A percentile compares a stretch with the other conserved stretches of the same genome.
These are phyloP conservation scores for Aspergillus incahuasiensis DNA, from an alignment of 495 filamentous ascomycete genomes.

Conservation along the genomic window DNA sequence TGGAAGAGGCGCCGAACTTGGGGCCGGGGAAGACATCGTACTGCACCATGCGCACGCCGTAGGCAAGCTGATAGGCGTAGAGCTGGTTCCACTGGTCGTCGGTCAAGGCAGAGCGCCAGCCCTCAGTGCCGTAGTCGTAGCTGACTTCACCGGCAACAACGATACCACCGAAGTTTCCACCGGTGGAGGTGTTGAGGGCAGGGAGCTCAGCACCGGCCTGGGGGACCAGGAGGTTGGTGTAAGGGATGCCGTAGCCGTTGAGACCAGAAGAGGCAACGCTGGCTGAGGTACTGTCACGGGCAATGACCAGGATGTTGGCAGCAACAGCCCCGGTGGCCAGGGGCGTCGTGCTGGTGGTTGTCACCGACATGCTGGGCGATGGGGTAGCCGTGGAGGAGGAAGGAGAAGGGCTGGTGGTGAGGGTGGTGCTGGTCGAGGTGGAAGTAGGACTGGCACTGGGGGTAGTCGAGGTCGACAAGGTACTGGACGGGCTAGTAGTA, in stretches of 20 bases:
- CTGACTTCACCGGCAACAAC: conserved; percentile 52
- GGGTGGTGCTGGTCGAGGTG: conserved; percentile 1
- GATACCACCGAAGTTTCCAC: conserved; percentile 56
- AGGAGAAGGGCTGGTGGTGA: conserved; percentile 13
- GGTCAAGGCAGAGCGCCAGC: conserved; percentile 52
- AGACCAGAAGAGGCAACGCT: conserved; percentile 48
- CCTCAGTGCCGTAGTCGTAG: conserved; percentile 45
- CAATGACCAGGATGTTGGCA: conserved; percentile 55
- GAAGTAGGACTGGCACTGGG: conserved; percentile 8
- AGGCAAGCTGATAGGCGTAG: conserved; percentile 54
- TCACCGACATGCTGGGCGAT: conserved; percentile 16
- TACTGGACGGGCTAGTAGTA: too few relatives aligned
- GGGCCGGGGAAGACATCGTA: conserved; percentile 52
- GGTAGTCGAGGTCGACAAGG: conserved; percentile 13
- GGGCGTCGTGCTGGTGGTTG: conserved; percentile 5
- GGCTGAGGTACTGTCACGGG: conserved; percentile 45
- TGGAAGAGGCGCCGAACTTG: conserved; percentile 41
- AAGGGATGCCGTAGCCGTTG: conserved; percentile 59
- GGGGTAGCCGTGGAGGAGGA: conserved; percentile 13
- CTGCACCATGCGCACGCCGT: conserved; percentile 58
- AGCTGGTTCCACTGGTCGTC: conserved; percentile 52
- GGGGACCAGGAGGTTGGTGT: conserved; percentile 50
- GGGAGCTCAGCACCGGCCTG: conserved; percentile 48
- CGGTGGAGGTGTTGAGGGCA: conserved; percentile 39
- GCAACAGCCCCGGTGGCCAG: conserved; percentile 26